Evolutionary conservation across 2,329 filamentous ascomycete genomes (phyloP).

Genomic region (Verticillium tricorpus): DNA sequence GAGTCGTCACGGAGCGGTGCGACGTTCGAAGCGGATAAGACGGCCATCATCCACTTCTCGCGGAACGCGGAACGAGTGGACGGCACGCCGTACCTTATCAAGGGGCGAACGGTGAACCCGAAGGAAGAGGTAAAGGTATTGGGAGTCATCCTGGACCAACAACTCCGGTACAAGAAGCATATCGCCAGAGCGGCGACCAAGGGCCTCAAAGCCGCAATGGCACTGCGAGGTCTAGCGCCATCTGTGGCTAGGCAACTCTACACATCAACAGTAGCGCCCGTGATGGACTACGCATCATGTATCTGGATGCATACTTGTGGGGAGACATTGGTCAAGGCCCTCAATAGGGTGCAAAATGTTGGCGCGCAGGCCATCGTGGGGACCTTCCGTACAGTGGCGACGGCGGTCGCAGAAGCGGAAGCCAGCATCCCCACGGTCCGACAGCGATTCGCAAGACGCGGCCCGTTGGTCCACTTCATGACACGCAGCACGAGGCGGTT

Average conservation of each 20-base stretch:
- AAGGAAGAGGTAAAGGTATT: constrained; percentile 10
- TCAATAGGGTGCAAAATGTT: constrained; percentile 3
- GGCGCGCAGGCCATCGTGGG: constrained; percentile 4
- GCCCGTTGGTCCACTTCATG: not conserved
- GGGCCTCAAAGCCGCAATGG: constrained; percentile 10
- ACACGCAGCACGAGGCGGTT: not conserved
- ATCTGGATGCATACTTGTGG: constrained; percentile 2
- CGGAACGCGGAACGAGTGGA: not conserved
- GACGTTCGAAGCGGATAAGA: constrained; percentile 20
- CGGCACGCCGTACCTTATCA: not conserved
- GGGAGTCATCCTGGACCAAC: constrained; percentile 15
- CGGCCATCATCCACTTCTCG: constrained; percentile 13
- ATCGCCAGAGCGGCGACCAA: constrained; percentile 9
- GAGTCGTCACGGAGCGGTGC: constrained; percentile 18
- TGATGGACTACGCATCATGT: constrained; percentile 20
- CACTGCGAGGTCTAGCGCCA: constrained; percentile 11
- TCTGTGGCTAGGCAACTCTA: constrained; percentile 17
- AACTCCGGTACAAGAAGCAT: constrained; percentile 9
- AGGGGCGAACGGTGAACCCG: not conserved
- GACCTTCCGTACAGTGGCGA: not conserved
- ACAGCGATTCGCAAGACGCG: not conserved
- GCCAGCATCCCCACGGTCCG: constrained; percentile 1
- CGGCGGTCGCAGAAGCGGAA: constrained; percentile 1
- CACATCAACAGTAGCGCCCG: constrained; percentile 14
- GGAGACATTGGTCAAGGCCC: not conserved